A percentile compares a stretch with the other conserved stretches of the same genome.
Evolutionary conservation across 2,329 filamentous ascomycete genomes (phyloP).

Genomic region (Apiospora aurea): DNA sequence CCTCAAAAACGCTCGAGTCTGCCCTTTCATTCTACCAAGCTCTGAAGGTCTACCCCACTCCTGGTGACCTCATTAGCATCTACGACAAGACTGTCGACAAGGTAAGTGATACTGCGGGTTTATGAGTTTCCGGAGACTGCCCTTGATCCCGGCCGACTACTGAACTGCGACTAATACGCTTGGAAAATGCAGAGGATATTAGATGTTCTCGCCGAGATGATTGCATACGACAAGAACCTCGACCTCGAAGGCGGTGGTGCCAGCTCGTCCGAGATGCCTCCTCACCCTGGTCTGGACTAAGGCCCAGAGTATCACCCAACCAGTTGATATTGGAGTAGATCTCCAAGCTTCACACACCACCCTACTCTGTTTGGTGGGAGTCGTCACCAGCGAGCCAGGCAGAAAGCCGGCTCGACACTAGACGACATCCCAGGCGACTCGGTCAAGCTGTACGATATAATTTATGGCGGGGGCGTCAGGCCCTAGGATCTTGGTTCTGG

Average conservation of each 20-base stretch:
- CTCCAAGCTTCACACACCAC: constrained; percentile 1
- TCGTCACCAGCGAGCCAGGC: not conserved
- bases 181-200: constrained; percentile 73
- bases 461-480: constrained; percentile 21
- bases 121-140: not conserved
- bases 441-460: constrained; percentile 28
- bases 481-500: not conserved
- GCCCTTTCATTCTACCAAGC: constrained; percentile 98
- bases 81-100: constrained; percentile 99
- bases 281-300: constrained; percentile 61
- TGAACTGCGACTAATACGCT: constrained; percentile 10
- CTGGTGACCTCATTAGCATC: constrained; percentile 90
- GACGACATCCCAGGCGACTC: not conserved
- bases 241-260: constrained; percentile 55
- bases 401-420: constrained; percentile 5
- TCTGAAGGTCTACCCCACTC: constrained; percentile 96
- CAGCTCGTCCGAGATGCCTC: constrained; percentile 57
- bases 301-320: not conserved
- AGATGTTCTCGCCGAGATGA: constrained; percentile 97
- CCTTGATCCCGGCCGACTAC: not conserved
- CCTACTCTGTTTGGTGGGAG: constrained; percentile 15
- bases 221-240: constrained; percentile 83
- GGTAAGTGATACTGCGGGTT: constrained; percentile 58
- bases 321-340: not conserved
- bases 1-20: constrained; percentile 77